Evolutionary conservation across 768 basidiomycete genomes (phyloP).

Genomic region (Astraeus odoratus): DNA sequence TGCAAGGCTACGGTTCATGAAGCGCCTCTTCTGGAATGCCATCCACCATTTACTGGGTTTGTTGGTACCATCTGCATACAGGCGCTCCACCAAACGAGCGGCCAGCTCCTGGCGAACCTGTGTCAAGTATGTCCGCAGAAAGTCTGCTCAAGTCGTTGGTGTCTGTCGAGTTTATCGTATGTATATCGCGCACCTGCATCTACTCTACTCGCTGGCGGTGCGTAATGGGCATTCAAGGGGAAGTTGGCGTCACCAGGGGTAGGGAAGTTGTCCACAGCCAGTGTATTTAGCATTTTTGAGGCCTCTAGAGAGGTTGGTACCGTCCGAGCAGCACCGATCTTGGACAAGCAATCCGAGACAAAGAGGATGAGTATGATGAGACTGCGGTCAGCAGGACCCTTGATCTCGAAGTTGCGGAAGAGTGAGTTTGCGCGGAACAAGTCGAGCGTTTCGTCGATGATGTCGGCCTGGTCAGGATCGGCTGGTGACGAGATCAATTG

Average conservation of each 20-base stretch:
- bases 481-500: conserved; percentile 38
- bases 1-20: conserved; percentile 88
- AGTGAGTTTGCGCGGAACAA: conserved; percentile 98
- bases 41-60: conserved; percentile 99
- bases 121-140: conserved; percentile 82
- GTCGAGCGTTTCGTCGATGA: conserved; percentile 93
- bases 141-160: conserved; percentile 45
- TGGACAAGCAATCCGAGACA: conserved; percentile 93
- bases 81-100: conserved; percentile 72
- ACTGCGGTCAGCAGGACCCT: conserved; percentile 91
- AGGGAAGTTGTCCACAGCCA: conserved; percentile 89
- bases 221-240: conserved; percentile 87
- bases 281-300: conserved; percentile 78
- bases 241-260: conserved; percentile 97
- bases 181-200: conserved; percentile 62
- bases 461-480: conserved; percentile 74
- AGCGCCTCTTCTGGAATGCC: conserved; percentile 96
- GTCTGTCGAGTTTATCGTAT: background rate
- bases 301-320: conserved; percentile 79
- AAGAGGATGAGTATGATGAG: conserved; percentile 97
- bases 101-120: conserved; percentile 94
- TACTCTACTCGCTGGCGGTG: conserved; percentile 62
- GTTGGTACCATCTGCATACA: conserved; percentile 90
- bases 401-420: conserved; percentile 99
- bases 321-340: conserved; percentile 68